A percentile compares a stretch with the other conserved stretches of the same genome.
Conservation (phyloP, 306 rosid genomes). For the Lagenaria siceraria region DNA sequence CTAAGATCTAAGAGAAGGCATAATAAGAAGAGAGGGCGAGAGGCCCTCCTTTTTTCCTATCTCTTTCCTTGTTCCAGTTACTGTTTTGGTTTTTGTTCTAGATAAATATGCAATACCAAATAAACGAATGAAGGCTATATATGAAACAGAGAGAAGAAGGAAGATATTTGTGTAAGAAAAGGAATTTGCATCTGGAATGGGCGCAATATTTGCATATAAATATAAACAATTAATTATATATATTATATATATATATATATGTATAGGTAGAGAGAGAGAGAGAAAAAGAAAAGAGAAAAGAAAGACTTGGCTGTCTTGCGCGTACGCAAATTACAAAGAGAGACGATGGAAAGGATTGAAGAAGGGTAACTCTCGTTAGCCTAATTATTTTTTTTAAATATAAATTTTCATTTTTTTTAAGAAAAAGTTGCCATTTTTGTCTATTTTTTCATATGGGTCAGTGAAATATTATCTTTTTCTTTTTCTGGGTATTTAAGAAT, state of each 20-base stretch:
- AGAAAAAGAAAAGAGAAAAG: neutral
- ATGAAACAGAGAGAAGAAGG: conserved; percentile 9
- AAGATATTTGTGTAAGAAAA: conserved; percentile 29
- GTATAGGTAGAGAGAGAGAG: neutral
- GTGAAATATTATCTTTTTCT: neutral
- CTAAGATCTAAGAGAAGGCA: conserved; percentile 83
- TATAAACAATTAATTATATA: conserved; percentile 7
- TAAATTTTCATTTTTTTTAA: neutral
- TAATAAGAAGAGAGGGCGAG: conserved; percentile 73
- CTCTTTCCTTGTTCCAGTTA: conserved; percentile 21
- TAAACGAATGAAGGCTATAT: conserved; percentile 30
- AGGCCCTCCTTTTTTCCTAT: conserved; percentile 46
- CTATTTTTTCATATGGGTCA: neutral
- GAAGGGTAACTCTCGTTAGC: neutral
- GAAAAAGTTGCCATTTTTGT: neutral
- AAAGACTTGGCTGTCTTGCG: conserved; percentile 8
- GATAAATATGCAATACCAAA: conserved; percentile 23
- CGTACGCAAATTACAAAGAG: neutral
- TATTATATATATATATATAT: neutral
- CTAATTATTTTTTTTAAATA: neutral
- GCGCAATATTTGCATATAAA: conserved; percentile 6
- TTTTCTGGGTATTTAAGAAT: neutral
- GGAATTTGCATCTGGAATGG: conserved; percentile 27
- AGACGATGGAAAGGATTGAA: neutral
- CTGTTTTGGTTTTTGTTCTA: conserved; percentile 29